Evolutionary conservation across 2,329 filamentous ascomycete species (phyloP).

Genomic region (Sarocladium brachiariae): DNA sequence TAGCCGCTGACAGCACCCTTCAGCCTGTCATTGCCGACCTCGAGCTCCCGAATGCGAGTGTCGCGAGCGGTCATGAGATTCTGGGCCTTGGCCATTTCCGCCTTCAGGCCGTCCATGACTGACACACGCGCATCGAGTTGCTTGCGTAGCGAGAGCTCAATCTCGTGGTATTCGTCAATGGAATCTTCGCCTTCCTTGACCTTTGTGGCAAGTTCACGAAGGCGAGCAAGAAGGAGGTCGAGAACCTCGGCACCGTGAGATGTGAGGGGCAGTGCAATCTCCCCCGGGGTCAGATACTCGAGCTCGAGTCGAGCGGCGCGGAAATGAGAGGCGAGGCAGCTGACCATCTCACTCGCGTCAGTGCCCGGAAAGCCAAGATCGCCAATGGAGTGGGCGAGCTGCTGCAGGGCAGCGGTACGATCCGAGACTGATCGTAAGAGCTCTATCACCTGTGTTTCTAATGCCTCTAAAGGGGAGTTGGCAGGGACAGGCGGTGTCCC

Average conservation of each 20-base stretch:
- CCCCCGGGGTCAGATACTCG: conserved; percentile 55
- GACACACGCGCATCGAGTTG: conserved; percentile 48
- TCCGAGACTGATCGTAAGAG: conserved; percentile 41
- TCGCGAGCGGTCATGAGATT: conserved; percentile 30
- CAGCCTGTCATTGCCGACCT: conserved; percentile 42
- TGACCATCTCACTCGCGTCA: conserved; percentile 42
- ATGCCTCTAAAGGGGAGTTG: conserved; percentile 16
- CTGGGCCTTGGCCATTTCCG: conserved; percentile 31
- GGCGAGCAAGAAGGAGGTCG: conserved; percentile 43
- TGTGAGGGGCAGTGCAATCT: conserved; percentile 45
- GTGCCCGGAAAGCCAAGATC: conserved; percentile 43
- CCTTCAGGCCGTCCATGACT: conserved; percentile 41
- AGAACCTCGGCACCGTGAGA: conserved; percentile 49
- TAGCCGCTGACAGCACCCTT: conserved; percentile 47
- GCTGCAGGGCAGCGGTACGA: conserved; percentile 38
- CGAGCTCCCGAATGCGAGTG: conserved; percentile 37
- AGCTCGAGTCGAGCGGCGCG: conserved; percentile 52
- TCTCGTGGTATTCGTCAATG: conserved; percentile 54
- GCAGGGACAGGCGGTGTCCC: conserved; percentile 10
- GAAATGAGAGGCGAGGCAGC: conserved; percentile 41
- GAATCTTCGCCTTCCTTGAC: conserved; percentile 42
- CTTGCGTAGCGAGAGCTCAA: conserved; percentile 48
- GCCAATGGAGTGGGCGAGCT: conserved; percentile 38
- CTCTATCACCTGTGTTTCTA: conserved; percentile 36
- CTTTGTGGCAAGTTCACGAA: conserved; percentile 41